These are phyloP conservation scores for Tolypocladium tropicale DNA, from an alignment of 2,329 filamentous ascomycete species.

Conservation along the genomic window DNA sequence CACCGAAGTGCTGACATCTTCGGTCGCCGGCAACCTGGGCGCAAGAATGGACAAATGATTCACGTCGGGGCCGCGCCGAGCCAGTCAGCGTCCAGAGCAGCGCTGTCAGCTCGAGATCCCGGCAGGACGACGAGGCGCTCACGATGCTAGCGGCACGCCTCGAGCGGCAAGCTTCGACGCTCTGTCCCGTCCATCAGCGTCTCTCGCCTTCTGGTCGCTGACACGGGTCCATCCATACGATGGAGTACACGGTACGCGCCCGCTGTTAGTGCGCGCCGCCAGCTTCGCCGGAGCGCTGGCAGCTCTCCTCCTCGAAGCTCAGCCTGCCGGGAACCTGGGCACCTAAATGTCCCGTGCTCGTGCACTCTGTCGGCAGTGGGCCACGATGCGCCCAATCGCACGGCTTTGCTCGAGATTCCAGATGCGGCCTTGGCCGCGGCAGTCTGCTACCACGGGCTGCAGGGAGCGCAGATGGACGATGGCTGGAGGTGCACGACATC, in stretches of 20 bases:
- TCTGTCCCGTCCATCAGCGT: not conserved
- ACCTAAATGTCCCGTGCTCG: too few species aligned
- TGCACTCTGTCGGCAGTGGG: not conserved
- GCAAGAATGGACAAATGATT: not conserved
- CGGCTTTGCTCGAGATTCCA: not conserved
- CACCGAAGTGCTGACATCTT: not conserved
- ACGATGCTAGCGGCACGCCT: not conserved
- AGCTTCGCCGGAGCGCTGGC: not conserved
- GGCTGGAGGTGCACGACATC: not conserved
- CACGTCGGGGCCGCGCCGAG: not conserved
- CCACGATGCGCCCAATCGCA: not conserved
- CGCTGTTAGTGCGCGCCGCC: not conserved
- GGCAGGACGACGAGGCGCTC: not conserved
- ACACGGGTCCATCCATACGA: too few species aligned
- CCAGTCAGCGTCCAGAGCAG: slow-evolving; percentile 4
- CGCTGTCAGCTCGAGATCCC: not conserved
- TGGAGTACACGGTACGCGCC: not conserved
- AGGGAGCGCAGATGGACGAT: too few species aligned
- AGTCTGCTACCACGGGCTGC: too few species aligned
- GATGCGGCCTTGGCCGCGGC: not conserved
- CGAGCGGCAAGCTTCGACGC: not conserved
- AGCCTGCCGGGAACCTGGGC: too few species aligned
- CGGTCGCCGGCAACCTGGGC: not conserved
- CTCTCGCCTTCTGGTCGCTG: not conserved
- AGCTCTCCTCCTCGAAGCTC: too few species aligned